Evolutionary conservation across 2,329 filamentous ascomycete species (phyloP).

Genomic region (Septoria petroselini): DNA sequence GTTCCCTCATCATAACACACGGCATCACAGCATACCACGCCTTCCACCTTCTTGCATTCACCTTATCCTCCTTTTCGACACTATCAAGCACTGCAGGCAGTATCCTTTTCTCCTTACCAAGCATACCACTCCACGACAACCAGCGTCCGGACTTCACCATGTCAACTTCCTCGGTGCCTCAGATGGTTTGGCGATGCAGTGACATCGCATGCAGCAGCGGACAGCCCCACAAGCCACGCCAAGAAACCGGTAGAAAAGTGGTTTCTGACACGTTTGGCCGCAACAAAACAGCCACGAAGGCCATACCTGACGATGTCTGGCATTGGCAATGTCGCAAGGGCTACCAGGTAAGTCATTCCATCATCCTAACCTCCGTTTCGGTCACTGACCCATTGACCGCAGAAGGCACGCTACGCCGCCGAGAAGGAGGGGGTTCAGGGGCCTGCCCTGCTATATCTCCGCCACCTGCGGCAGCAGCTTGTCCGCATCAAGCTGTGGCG

Average conservation of each 20-base stretch:
- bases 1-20: conserved; percentile 1
- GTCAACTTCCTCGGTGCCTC: neutral
- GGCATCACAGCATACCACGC: neutral
- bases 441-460: conserved; percentile 19
- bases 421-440: conserved; percentile 16
- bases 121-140: neutral
- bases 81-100: too few species aligned
- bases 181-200: conserved; percentile 18
- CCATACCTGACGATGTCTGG: conserved; percentile 59
- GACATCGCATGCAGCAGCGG: conserved; percentile 21
- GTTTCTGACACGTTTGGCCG: conserved; percentile 80
- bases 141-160: too few species aligned
- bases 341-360: conserved; percentile 51
- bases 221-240: conserved; percentile 14
- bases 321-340: conserved; percentile 64
- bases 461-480: conserved; percentile 30
- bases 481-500: conserved; percentile 34
- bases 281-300: conserved; percentile 73
- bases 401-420: conserved; percentile 49
- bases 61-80: too few species aligned
- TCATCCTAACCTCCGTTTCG: neutral
- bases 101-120: neutral
- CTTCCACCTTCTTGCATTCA: too few species aligned
- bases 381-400: neutral
- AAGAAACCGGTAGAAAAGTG: conserved; percentile 57